A percentile compares a stretch with the other conserved stretches of the same genome.
phyloP scores from a whole-genome alignment of 2,329 filamentous ascomycete genomes.

The Blastomyces gilchristii region DNA sequence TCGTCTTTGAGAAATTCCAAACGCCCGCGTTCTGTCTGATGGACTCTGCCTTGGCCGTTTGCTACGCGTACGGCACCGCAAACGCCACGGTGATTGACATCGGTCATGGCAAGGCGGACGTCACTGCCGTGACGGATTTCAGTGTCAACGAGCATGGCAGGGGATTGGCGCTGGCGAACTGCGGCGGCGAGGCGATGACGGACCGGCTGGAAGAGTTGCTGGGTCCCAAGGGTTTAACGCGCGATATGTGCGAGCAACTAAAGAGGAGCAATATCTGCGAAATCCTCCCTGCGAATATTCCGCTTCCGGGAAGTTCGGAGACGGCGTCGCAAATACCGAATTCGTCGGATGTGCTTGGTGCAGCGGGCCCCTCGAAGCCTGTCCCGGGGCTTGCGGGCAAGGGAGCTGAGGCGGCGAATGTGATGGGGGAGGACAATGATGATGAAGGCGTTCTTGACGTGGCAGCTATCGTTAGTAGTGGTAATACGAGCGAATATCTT shows the following conservation, averaged over 20 bases:
- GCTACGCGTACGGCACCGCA: constrained; percentile 67
- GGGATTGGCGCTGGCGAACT: constrained; percentile 52
- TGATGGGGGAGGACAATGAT: constrained; percentile 38
- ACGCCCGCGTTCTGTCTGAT: constrained; percentile 85
- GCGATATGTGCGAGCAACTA: constrained; percentile 56
- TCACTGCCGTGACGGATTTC: constrained; percentile 82
- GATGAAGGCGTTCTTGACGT: constrained; percentile 56
- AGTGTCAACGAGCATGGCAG: constrained; percentile 58
- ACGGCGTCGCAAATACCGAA: constrained; percentile 37
- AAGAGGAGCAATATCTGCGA: constrained; percentile 55
- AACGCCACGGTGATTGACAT: constrained; percentile 84
- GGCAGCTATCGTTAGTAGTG: constrained; percentile 53
- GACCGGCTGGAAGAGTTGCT: constrained; percentile 59
- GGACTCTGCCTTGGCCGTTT: constrained; percentile 75
- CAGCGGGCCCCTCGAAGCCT: constrained; percentile 31
- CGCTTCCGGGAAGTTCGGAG: constrained; percentile 43
- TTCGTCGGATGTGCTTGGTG: constrained; percentile 49
- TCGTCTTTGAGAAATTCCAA: constrained; percentile 95
- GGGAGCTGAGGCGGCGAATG: constrained; percentile 45
- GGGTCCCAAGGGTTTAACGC: constrained; percentile 44
- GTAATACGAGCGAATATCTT: constrained; percentile 52
- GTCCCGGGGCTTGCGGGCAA: constrained; percentile 38
- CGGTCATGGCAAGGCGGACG: constrained; percentile 81
- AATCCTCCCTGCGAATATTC: constrained; percentile 45
- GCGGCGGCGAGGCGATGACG: constrained; percentile 83